These are phyloP conservation scores for Pneumocystis canis DNA, from an alignment of 1,139 yeast genomes.

Conservation along the genomic window DNA sequence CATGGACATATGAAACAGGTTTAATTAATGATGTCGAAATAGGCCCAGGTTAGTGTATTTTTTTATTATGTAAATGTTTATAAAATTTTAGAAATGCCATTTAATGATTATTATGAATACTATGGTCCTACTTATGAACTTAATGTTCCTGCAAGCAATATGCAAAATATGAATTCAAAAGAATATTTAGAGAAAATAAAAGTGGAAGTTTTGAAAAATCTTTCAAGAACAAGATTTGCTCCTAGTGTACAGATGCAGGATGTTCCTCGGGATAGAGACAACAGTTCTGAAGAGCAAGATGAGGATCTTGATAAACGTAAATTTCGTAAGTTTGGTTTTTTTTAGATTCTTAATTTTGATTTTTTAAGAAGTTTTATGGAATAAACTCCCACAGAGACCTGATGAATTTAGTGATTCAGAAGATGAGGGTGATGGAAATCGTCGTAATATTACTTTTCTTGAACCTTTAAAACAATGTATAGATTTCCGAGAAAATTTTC, in stretches of 20 bases:
- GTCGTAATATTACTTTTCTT: conserved; percentile 18
- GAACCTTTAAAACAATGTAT: conserved; percentile 14
- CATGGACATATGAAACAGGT: conserved; percentile 94
- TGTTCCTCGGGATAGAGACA: conserved; percentile 73
- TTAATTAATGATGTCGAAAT: conserved; percentile 62
- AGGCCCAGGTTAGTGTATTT: conserved; percentile 31
- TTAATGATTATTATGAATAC: conserved; percentile 91
- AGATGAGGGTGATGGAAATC: conserved; percentile 41
- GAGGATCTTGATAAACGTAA: conserved; percentile 25
- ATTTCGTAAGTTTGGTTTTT: background rate
- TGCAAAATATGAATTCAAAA: conserved; percentile 91
- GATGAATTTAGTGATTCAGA: conserved; percentile 47
- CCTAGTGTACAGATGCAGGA: conserved; percentile 90
- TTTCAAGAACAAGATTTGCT: conserved; percentile 81
- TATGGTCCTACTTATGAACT: conserved; percentile 90
- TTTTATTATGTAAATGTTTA: background rate
- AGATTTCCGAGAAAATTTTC: conserved; percentile 9
- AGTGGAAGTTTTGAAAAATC: conserved; percentile 58
- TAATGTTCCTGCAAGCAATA: conserved; percentile 87
- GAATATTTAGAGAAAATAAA: conserved; percentile 80
- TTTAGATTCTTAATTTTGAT: background rate
- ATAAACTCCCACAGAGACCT: conserved; percentile 31
- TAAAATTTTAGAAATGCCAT: conserved; percentile 49
- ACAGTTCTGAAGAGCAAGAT: conserved; percentile 54
- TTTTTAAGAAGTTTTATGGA: background rate